phyloP scores from a whole-genome alignment of 148 eudicot species.

The Diospyros kaki region DNA sequence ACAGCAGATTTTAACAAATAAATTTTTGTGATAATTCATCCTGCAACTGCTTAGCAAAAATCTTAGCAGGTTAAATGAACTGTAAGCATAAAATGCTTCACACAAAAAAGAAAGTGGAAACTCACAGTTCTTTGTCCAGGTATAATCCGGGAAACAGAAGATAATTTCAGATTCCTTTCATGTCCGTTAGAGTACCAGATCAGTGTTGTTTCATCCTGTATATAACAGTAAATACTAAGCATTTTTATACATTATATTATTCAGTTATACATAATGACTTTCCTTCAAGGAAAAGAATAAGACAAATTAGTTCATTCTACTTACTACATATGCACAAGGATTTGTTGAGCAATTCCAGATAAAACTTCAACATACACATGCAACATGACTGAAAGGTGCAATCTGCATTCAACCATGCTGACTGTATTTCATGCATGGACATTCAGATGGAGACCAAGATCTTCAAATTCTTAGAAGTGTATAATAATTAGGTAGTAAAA shows the following conservation, averaged over 20 bases:
- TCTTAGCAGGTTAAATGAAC: background rate
- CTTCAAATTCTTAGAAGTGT: too few relatives aligned
- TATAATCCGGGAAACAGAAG: slow-evolving; percentile 59
- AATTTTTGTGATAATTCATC: background rate
- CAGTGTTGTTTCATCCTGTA: slow-evolving; percentile 78
- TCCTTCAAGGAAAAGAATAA: too few relatives aligned
- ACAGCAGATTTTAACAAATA: background rate
- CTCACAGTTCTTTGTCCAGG: slow-evolving; percentile 98
- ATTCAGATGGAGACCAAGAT: too few relatives aligned
- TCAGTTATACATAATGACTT: too few relatives aligned
- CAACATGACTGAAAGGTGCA: too few relatives aligned
- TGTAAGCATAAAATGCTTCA: background rate
- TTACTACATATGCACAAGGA: too few relatives aligned
- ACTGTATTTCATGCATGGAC: too few relatives aligned
- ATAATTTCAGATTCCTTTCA: slow-evolving; percentile 70
- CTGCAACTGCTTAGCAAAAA: background rate
- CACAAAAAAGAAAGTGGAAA: slow-evolving; percentile 24
- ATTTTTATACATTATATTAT: background rate
- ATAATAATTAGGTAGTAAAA: too few relatives aligned
- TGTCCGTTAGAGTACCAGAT: slow-evolving; percentile 81
- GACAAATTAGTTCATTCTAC: too few relatives aligned
- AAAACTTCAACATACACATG: too few relatives aligned
- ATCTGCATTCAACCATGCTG: too few relatives aligned
- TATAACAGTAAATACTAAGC: background rate
- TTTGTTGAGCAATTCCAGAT: too few relatives aligned